Evolutionary conservation across 192 early-diverging fungal species (phyloP), one percentile per base, ranked within the genome.

Genomic region (Gigaspora rosea): DNA sequence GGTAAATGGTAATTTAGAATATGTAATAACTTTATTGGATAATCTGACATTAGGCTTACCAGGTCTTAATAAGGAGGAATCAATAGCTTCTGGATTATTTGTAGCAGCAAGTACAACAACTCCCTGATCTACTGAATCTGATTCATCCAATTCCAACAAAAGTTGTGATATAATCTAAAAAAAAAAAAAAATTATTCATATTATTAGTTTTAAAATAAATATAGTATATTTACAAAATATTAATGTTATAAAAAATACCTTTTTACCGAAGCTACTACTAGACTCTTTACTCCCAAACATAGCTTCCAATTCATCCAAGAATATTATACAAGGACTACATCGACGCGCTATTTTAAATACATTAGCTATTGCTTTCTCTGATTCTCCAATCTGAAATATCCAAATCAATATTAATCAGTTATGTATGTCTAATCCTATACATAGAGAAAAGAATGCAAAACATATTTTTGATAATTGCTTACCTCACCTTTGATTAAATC

Each of bases 271-370:
- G 75, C 91, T 87, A 1, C 94, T 93, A 65, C 86, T 83, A 9
- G 81, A 79, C 7, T 94, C 94, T 68, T 91, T 85, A 11, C 78
- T 80, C 33, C 91, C 88, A 84, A 97, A 97, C 36, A 98, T 82
- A 3, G 94, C 91, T 69, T 98, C 97, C 59, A 98, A 85, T 79
- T 98, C 96, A 80, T 98, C 97, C 22, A 98, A 85, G 84, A 98
- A 98, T 15, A 98, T 80, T 46, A 98, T 91, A 72, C 88, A 92
- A 0, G 97, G 97, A 16, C 86, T 88, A 41, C 84, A 85, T 63
- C 87, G 86, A 35, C 82, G 84, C 2, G 96, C 97, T 0, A 82
- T 88, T 57, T 85, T 81, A 80, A 98, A 98, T 8, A 93, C 78
- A 0, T 82, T 81, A 0, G 90, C 86, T 16, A 97, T 89, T 7